phyloP scores from a whole-genome alignment of 179 eudicot species.

The Pouteria campechiana region DNA sequence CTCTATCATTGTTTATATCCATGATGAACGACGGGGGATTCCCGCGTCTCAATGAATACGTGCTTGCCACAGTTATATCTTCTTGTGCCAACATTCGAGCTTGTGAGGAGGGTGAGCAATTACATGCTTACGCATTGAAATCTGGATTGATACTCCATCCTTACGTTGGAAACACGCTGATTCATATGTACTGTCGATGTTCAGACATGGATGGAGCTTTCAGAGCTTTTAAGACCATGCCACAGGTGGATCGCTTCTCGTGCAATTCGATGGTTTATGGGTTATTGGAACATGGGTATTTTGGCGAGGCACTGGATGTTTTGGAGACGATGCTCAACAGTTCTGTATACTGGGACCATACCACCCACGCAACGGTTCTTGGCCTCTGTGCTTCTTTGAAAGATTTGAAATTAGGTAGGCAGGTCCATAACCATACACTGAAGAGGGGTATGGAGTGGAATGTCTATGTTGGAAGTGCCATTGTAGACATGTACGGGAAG shows the following conservation, averaged over 20 bases:
- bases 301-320: constrained; percentile 16
- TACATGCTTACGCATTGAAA: constrained; percentile 31
- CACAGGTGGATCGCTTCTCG: constrained; percentile 23
- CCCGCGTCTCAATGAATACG: constrained; percentile 27
- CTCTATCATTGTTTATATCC: constrained; percentile 13
- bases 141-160: constrained; percentile 29
- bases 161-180: constrained; percentile 33
- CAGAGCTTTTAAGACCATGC: constrained; percentile 12
- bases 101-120: constrained; percentile 17
- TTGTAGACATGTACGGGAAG: constrained; percentile 44
- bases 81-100: constrained; percentile 16
- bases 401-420: constrained; percentile 28
- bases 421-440: constrained; percentile 22
- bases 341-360: constrained; percentile 20
- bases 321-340: constrained; percentile 14
- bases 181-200: constrained; percentile 22
- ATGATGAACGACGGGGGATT: constrained; percentile 14
- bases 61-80: constrained; percentile 25
- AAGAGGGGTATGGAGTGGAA: constrained; percentile 18
- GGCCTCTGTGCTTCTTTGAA: constrained; percentile 21
- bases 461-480: constrained; percentile 22
- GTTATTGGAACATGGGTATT: constrained; percentile 16
- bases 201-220: constrained; percentile 20
- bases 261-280: constrained; percentile 27
- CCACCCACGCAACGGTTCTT: constrained; percentile 19